Conservation (phyloP, 371 early-diverging fungal species). For the Batkoa obscura region DNA sequence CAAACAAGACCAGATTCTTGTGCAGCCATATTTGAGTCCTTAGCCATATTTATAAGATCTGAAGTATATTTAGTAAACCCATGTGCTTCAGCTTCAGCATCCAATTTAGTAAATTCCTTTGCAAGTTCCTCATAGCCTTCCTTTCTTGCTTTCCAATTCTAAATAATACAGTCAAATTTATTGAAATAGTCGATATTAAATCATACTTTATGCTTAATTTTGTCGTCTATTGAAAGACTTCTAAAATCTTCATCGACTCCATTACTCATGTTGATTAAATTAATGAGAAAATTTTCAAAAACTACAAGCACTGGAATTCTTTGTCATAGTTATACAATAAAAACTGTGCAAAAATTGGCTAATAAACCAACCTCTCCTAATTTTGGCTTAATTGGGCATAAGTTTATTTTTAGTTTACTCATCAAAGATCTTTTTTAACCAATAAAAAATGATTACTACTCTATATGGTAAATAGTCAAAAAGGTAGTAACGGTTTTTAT, state of each 20-base stretch:
- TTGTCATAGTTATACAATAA: too few relatives aligned
- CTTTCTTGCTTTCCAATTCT: conserved; percentile 90
- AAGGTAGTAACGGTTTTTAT: too few relatives aligned
- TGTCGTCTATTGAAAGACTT: conserved; percentile 7
- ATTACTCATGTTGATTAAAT: neutral
- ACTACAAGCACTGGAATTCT: too few relatives aligned
- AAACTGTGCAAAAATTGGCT: too few relatives aligned
- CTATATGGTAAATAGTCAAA: too few relatives aligned
- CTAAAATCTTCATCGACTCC: conserved; percentile 6
- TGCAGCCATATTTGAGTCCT: conserved; percentile 80
- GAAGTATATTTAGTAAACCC: conserved; percentile 52
- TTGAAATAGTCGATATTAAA: neutral
- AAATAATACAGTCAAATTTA: neutral
- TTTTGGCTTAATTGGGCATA: too few relatives aligned
- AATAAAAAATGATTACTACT: too few relatives aligned
- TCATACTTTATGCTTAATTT: conserved; percentile 6
- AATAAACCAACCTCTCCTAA: too few relatives aligned
- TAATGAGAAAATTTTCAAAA: too few relatives aligned
- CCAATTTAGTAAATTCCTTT: conserved; percentile 37
- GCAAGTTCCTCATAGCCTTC: conserved; percentile 70
- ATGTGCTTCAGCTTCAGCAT: conserved; percentile 25
- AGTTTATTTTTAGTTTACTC: too few relatives aligned
- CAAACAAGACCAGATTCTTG: conserved; percentile 73
- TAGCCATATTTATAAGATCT: conserved; percentile 51
- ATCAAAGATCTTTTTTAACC: too few relatives aligned